Evolutionary conservation across 2,329 filamentous ascomycete species (phyloP), one percentile per base, ranked within the genome.

Genomic region (Diplodia intermedia): DNA sequence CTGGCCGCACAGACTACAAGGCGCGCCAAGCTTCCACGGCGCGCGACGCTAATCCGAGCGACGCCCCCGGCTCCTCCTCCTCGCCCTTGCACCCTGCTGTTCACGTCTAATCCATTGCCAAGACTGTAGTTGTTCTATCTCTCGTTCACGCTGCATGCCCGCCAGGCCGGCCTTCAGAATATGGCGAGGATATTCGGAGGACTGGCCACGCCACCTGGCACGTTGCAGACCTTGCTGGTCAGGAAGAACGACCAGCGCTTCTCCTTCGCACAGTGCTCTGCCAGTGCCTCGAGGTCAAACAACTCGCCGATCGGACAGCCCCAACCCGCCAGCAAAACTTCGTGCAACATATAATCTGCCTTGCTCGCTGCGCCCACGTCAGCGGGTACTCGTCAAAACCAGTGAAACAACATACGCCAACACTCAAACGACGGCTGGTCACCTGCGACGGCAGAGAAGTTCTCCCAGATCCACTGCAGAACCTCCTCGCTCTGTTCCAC

Each of bases 391-490:
- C 18, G 6, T 15, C 15, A 3, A 56, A 6, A 11, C 3, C 14
- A n/a, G 11, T 1, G 14, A 3, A 11, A n/a, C 8, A 70, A 70
- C 43, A 70, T 43, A 69, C 65, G 86, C 73, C 86, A 83, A 1
- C 84, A 82, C 78, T 91, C 89, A 67, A 91, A 90, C 0, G 83
- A 82, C 33, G 84, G 84, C n/a, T 82, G 78, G 74, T 91, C 89
- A 0, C 86, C 85, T 0, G 85, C 87, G 1, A 89, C 87, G 0
- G 86, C 89, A 0, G 88, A 81, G 71, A 91, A 90, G 65, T 86
- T 85, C 72, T 91, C 86, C 81, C 90, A 89, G 63, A 91, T 71
- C 88, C 88, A 91, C 50, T 84, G 82, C 3, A 85, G 81, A 9
- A 86, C 83, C 26, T 83, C 82, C 36, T 85, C 77, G 36, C 56